Evolutionary conservation across 164 flowering plant species (phyloP).

Genomic region (Macadamia integrifolia): DNA sequence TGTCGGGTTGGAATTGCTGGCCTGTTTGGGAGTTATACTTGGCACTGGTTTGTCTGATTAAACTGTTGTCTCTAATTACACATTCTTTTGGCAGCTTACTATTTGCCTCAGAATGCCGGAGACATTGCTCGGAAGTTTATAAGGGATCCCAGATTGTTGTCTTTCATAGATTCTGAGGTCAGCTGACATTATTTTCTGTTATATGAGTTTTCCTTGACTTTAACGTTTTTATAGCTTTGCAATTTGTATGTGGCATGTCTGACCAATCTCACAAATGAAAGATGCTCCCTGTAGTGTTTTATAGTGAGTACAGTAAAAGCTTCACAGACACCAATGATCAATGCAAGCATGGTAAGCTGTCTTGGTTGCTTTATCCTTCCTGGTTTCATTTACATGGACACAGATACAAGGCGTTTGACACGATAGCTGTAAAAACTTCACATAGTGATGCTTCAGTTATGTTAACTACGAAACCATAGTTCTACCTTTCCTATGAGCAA

Average conservation of each 20-base stretch:
- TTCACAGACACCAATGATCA: constrained; percentile 92
- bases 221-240: not conserved
- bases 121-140: constrained; percentile 83
- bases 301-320: constrained; percentile 97
- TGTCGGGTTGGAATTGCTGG: not conserved
- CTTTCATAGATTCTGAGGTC: constrained; percentile 97
- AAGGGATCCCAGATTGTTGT: constrained; percentile 72
- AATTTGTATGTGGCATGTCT: not conserved
- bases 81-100: constrained; percentile 57
- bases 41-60: not conserved
- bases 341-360: constrained; percentile 84
- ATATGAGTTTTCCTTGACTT: no score
- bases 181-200: constrained; percentile 4
- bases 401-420: no score
- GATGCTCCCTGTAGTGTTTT: constrained; percentile 59
- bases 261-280: not conserved
- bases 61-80: not conserved
- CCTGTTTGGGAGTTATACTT: not conserved
- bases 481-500: no score
- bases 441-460: no score
- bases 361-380: constrained; percentile 1
- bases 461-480: no score
- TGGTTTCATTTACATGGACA: not conserved
- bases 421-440: no score
- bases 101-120: constrained; percentile 96